Base-by-base conservation (phyloP, 306 rosid species). In the Neltuma alba region DNA sequence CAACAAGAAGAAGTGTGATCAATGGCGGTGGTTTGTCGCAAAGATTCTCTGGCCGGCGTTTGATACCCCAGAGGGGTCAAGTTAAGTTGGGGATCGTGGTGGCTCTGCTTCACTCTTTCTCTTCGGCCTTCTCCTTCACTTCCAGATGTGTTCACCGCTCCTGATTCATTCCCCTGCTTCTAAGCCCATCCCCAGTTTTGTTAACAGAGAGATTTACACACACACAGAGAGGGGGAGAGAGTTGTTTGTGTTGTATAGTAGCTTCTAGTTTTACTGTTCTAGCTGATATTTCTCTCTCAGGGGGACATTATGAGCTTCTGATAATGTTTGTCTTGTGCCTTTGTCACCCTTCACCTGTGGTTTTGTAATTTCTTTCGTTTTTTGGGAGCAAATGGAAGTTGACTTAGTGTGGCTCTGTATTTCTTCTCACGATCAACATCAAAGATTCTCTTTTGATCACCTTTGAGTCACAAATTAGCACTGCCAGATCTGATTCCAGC, bases 1-100 rank as follows among this genome's bases (percentile, higher is more conserved):
- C 42, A 1, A 60, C 69, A 2, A 84, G 80, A 58, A 82, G 61
- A 5, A 82, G 79, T 62, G 27, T 74, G 80, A 75, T 83, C 7
- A 65, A 48, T 40, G 37, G 77, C 1, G 72, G 61, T 14, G 52
- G 31, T 60, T 71, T 66, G 23, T 74, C 77, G 12, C 76, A 25
- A 15, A 80, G 75, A 50, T 73, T 57, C 76, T 84, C 84, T 14
- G 44, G 86, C n/a, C 12, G 60, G 4, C 90, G 88, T 61, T 60
- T 76, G 84, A 89, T 89, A 2, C 89, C 90, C 0, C 78, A 55
- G 71, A 78, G 90, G 33, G 92, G 92, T 21, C 79, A 82, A 77
- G 90, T 89, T 21, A 89, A 84, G 85, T 5, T 78, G 45, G 84
- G 80, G 41, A 80, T 89, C 38, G 84, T 72, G 45, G 27, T 86